These are phyloP conservation scores for Aspergillus clavatus DNA, from an alignment of 2,329 filamentous ascomycete genomes.

Conservation along the genomic window DNA sequence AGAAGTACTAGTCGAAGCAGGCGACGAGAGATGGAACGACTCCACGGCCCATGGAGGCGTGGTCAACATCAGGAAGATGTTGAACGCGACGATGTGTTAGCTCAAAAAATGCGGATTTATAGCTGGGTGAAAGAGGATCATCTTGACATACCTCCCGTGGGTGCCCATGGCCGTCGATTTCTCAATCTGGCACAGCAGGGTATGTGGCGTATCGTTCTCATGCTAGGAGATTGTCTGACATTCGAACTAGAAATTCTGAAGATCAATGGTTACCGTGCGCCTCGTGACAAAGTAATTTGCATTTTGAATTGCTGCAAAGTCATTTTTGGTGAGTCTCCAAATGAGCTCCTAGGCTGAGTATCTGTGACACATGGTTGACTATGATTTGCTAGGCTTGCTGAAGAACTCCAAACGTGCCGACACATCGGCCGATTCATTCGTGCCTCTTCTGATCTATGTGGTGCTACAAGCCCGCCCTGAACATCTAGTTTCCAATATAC, in stretches of 20 bases:
- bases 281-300: conserved; percentile 96
- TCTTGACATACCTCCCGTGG: conserved; percentile 81
- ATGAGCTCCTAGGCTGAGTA: not conserved
- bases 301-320: conserved; percentile 99
- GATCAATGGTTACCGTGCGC: conserved; percentile 95
- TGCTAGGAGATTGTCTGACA: conserved; percentile 18
- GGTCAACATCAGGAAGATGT: conserved; percentile 98
- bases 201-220: conserved; percentile 29
- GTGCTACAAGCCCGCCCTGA: conserved; percentile 92
- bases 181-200: conserved; percentile 83
- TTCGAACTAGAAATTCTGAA: conserved; percentile 72
- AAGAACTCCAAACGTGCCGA: conserved; percentile 83
- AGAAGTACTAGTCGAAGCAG: conserved; percentile 57
- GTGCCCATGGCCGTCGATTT: conserved; percentile 82
- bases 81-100: conserved; percentile 89
- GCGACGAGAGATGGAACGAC: conserved; percentile 62
- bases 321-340: conserved; percentile 68
- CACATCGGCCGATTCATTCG: conserved; percentile 92
- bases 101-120: conserved; percentile 96
- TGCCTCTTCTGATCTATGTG: conserved; percentile 91
- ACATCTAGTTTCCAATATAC: conserved; percentile 92
- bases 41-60: conserved; percentile 73
- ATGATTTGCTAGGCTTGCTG: conserved; percentile 59
- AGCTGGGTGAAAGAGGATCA: conserved; percentile 91
- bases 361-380: not conserved